phyloP scores from a whole-genome alignment of 2,329 filamentous ascomycete genomes.

The Ophiostoma perfectum region DNA sequence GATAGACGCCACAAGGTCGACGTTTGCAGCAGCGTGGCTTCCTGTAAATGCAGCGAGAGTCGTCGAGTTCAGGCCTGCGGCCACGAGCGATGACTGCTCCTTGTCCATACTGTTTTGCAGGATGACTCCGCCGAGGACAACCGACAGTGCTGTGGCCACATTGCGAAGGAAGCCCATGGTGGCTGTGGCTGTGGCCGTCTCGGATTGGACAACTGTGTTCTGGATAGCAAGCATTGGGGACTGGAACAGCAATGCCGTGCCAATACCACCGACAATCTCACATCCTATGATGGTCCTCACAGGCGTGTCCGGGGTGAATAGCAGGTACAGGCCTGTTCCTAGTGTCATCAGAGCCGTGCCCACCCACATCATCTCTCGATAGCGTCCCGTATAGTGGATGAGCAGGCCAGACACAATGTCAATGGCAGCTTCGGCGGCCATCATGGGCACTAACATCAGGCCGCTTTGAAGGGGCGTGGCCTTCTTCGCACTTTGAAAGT shows the following conservation, averaged over 20 bases:
- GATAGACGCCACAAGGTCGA: slow-evolving; percentile 49
- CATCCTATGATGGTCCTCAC: slow-evolving; percentile 42
- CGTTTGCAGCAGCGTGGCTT: slow-evolving; percentile 54
- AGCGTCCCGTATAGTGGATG: slow-evolving; percentile 50
- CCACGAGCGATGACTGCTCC: slow-evolving; percentile 35
- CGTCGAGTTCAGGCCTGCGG: slow-evolving; percentile 23
- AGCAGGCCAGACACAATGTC: slow-evolving; percentile 41
- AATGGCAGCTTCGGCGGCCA: slow-evolving; percentile 44
- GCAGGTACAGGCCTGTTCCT: slow-evolving; percentile 50
- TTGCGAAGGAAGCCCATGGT: slow-evolving; percentile 52
- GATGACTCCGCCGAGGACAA: slow-evolving; percentile 71
- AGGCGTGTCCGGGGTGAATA: slow-evolving; percentile 44
- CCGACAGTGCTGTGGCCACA: slow-evolving; percentile 60
- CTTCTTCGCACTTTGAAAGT: slow-evolving; percentile 44
- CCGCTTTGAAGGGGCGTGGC: slow-evolving; percentile 44
- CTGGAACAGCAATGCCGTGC: slow-evolving; percentile 56
- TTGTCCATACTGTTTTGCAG: slow-evolving; percentile 70
- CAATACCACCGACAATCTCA: slow-evolving; percentile 52
- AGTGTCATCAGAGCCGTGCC: slow-evolving; percentile 49
- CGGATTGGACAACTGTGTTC: slow-evolving; percentile 48
- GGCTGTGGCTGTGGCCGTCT: slow-evolving; percentile 55
- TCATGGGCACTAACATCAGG: slow-evolving; percentile 50
- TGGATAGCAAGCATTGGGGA: slow-evolving; percentile 56
- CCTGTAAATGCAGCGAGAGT: slow-evolving; percentile 43
- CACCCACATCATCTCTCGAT: slow-evolving; percentile 46